Evolutionary conservation across 1,284 basidiomycete species (phyloP).

Genomic region (Moniliella sp.): DNA sequence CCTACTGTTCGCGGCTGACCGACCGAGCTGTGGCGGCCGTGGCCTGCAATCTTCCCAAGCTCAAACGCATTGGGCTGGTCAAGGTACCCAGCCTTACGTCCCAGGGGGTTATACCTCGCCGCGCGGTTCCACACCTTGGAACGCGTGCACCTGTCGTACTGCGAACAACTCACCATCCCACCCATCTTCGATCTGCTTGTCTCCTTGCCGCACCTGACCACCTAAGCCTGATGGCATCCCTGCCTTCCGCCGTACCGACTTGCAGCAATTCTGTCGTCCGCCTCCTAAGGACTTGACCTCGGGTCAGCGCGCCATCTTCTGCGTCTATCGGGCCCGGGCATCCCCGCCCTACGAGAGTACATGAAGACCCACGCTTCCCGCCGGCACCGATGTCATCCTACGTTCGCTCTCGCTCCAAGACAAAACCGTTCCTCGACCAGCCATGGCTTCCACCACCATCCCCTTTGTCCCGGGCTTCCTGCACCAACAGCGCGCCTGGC

Average conservation of each 20-base stretch:
- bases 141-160: conserved; percentile 88
- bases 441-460: too few species aligned
- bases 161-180: conserved; percentile 75
- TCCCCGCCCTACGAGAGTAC: conserved; percentile 55
- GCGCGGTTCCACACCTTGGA: conserved; percentile 52
- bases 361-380: too few species aligned
- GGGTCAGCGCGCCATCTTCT: conserved; percentile 77
- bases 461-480: too few species aligned
- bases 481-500: too few species aligned
- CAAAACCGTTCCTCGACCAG: too few species aligned
- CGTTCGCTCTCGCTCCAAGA: too few species aligned
- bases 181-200: conserved; percentile 72
- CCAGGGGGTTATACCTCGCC: conserved; percentile 71
- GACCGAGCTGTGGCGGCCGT: conserved; percentile 83
- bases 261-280: conserved; percentile 75
- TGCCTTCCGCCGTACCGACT: conserved; percentile 60
- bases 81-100: conserved; percentile 78
- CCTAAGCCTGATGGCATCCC: conserved; percentile 88
- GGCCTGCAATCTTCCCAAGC: conserved; percentile 57
- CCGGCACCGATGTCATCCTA: too few species aligned
- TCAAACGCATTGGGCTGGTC: conserved; percentile 86
- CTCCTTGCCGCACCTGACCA: conserved; percentile 72
- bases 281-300: conserved; percentile 82
- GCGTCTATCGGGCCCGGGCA: conserved; percentile 88
- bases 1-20: conserved; percentile 74